A percentile compares a stretch with the other conserved stretches of the same genome.
Conservation (phyloP, 371 early-diverging fungal species). For the Lichtheimia corymbifera region DNA sequence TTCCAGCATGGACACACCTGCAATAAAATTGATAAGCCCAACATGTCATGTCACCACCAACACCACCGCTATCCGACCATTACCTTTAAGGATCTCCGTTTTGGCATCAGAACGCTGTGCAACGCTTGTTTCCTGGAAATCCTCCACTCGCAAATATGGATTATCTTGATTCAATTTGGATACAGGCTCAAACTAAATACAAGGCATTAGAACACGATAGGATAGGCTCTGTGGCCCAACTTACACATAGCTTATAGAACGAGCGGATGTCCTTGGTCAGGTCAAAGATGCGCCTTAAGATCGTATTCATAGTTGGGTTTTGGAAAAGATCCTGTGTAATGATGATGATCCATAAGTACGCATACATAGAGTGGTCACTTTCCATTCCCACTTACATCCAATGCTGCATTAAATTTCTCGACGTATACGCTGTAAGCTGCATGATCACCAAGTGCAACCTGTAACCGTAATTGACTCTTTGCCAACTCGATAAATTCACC, state of each 20-base stretch:
- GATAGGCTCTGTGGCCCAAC: constrained; percentile 14
- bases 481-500: constrained; percentile 62
- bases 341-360: not conserved
- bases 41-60: not conserved
- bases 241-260: constrained; percentile 65
- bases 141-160: constrained; percentile 46
- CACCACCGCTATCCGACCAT: not conserved
- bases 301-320: constrained; percentile 43
- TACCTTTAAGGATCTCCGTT: constrained; percentile 65
- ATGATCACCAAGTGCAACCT: constrained; percentile 9
- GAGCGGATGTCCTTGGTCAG: constrained; percentile 61
- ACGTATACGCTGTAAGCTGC: constrained; percentile 14
- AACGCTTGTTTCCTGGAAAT: constrained; percentile 49
- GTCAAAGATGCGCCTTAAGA: constrained; percentile 61
- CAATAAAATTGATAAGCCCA: not conserved
- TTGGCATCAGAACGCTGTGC: constrained; percentile 60
- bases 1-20: constrained; percentile 78
- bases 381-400: constrained; percentile 20
- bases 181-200: constrained; percentile 59
- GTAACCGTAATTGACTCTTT: constrained; percentile 43
- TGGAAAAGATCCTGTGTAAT: constrained; percentile 45
- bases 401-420: constrained; percentile 32
- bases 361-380: not conserved
- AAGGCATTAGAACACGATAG: not conserved
- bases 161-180: constrained; percentile 33